These are phyloP conservation scores for Fusarium staphyleae DNA, from an alignment of 2,329 filamentous ascomycete species.

Conservation along the genomic window DNA sequence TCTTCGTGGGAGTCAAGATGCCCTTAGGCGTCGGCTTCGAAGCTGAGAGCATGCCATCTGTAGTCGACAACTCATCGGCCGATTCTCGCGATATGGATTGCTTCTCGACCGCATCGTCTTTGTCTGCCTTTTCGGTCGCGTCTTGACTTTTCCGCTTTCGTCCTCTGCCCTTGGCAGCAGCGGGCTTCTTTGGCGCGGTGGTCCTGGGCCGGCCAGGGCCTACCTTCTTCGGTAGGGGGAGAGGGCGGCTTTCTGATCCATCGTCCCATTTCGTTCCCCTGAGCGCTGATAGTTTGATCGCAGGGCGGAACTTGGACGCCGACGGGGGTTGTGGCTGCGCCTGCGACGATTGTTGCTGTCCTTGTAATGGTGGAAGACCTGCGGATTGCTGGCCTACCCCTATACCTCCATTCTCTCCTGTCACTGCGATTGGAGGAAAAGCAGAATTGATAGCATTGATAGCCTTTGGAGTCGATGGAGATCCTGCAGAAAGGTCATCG, in stretches of 20 bases:
- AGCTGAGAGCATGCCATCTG: slow-evolving; percentile 25
- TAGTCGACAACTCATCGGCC: slow-evolving; percentile 23
- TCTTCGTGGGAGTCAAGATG: slow-evolving; percentile 63
- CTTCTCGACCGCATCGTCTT: slow-evolving; percentile 3
- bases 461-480: slow-evolving; percentile 43
- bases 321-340: slow-evolving; percentile 20
- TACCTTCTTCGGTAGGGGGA: slow-evolving; percentile 34
- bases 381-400: slow-evolving; percentile 3
- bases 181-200: slow-evolving; percentile 33
- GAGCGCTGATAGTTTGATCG: slow-evolving; percentile 48
- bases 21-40: slow-evolving; percentile 54
- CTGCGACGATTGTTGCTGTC: slow-evolving; percentile 20
- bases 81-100: slow-evolving; percentile 14
- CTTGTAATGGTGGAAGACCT: slow-evolving; percentile 14
- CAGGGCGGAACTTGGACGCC: slow-evolving; percentile 40
- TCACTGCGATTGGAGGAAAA: slow-evolving; percentile 42
- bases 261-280: slow-evolving; percentile 51
- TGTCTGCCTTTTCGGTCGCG: slow-evolving; percentile 8
- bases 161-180: slow-evolving; percentile 27
- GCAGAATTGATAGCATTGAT: slow-evolving; percentile 44
- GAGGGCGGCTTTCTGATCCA: slow-evolving; percentile 32
- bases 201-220: slow-evolving; percentile 30
- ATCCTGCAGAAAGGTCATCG: slow-evolving; percentile 37
- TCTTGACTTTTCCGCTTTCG: slow-evolving; percentile 36
- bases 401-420: slow-evolving; percentile 25